Evolutionary conservation across 2,329 filamentous ascomycete genomes (phyloP).

Genomic region (Alternaria postmessia): DNA sequence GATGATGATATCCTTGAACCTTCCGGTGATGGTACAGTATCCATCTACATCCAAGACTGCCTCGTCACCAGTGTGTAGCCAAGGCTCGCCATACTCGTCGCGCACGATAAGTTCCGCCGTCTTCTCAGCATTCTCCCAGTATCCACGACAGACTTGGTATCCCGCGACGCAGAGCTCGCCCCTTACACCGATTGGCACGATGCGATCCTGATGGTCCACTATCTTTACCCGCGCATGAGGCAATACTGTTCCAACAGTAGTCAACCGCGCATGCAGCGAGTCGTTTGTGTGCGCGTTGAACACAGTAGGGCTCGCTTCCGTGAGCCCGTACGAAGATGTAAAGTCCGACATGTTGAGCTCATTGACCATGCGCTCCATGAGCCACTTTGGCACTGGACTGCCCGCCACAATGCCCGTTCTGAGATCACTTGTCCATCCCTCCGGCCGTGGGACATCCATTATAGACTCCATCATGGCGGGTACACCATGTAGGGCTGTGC

Average conservation of each 20-base stretch:
- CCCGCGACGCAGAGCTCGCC: conserved; percentile 82
- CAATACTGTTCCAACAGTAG: conserved; percentile 78
- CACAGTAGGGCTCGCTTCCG: conserved; percentile 80
- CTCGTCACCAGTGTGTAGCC: conserved; percentile 53
- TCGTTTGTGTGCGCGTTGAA: conserved; percentile 83
- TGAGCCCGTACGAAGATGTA: conserved; percentile 66
- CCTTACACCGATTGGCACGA: conserved; percentile 71
- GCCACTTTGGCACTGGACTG: conserved; percentile 75
- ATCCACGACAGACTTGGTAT: conserved; percentile 74
- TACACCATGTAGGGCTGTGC: conserved; percentile 79
- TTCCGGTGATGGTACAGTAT: conserved; percentile 75
- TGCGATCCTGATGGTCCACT: conserved; percentile 70
- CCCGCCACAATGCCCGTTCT: conserved; percentile 83
- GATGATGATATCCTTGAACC: conserved; percentile 84
- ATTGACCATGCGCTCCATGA: conserved; percentile 76
- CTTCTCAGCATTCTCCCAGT: conserved; percentile 75
- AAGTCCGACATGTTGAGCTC: conserved; percentile 80
- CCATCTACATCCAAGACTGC: conserved; percentile 54
- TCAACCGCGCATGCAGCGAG: conserved; percentile 69
- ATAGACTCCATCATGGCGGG: conserved; percentile 84
- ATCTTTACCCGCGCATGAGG: conserved; percentile 80
- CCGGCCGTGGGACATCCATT: conserved; percentile 58
- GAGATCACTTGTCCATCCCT: conserved; percentile 57
- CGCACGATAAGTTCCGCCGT: conserved; percentile 75
- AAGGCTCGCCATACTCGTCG: conserved; percentile 64